Base-by-base conservation (phyloP, 768 basidiomycete genomes). In the Suillus cothurnatus region DNA sequence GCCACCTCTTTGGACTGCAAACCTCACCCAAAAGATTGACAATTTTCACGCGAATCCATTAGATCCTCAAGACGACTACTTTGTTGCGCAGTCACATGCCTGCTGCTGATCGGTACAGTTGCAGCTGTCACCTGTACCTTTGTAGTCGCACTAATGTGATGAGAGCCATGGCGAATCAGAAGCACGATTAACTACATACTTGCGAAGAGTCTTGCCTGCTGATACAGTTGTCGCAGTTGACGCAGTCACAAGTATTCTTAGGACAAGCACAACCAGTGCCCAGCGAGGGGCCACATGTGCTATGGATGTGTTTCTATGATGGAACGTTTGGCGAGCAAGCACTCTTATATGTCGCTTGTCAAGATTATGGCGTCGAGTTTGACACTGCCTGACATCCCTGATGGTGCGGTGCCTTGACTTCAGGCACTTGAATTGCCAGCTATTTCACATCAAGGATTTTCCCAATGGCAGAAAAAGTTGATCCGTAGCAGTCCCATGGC, bases 191-290 rank as follows among this genome's bases (percentile, higher is more conserved):
- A 31, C 12, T 15, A 34, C 57, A 15, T 49, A 72, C 73, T 58
- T 77, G 70, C 28, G 53, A 34, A 26, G 75, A 70, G 52, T 73
- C 70, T 11, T 71, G 63, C 57, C 70, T 74, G 43, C 79, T 79
- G 6, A 64, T 63, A 65, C 78, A 79, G 23, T 66, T 41, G 12
- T 63, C 23, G 69, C 78, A 79, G 52, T 71, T 56, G 52, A n/a
- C n/a, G n/a, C n/a, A n/a, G n/a, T n/a, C n/a, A n/a, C 78, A 79
- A 49, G 68, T 68, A 61, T 70, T 71, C 64, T 72, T 75, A 2
- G 74, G 49, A 59, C 78, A 79, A 4, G 63, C 15, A 53, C 78
- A 79, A 38, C 72, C 74, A 9, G 76, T 72, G 49, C 76, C 77
- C 19, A n/a, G n/a, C n/a, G 63, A 36, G 39, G 77, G 69, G 9